Evolutionary conservation across 352 stramenopile genomes (phyloP).

Genomic region (Hyaloperonospora brassicae): DNA sequence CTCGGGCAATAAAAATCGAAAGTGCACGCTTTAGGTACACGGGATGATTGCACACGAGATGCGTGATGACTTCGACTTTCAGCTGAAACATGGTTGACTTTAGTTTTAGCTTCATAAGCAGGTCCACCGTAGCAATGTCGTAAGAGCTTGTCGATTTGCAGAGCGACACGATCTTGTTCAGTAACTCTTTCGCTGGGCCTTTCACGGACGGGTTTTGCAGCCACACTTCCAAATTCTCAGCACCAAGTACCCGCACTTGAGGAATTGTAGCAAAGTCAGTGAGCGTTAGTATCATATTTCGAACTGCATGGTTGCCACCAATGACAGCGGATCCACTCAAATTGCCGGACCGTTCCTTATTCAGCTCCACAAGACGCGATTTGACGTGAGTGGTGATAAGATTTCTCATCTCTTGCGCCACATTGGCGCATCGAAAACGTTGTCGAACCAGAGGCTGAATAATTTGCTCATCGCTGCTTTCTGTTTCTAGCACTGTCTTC

Average conservation of each 20-base stretch:
- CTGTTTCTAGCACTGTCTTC: conserved; percentile 49
- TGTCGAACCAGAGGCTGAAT: conserved; percentile 27
- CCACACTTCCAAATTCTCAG: conserved; percentile 71
- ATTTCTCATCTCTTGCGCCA: conserved; percentile 46
- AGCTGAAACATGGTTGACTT: conserved; percentile 86
- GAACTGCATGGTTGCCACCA: conserved; percentile 45
- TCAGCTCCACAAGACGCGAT: conserved; percentile 48
- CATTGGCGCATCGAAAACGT: conserved; percentile 37
- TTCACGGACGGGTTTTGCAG: conserved; percentile 77
- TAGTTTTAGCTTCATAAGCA: conserved; percentile 76
- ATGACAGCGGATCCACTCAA: conserved; percentile 13
- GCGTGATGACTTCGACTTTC: conserved; percentile 76
- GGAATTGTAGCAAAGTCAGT: conserved; percentile 56
- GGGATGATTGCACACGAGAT: conserved; percentile 63
- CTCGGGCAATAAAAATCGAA: conserved; percentile 58
- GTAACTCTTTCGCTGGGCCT: conserved; percentile 56
- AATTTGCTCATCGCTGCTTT: conserved; percentile 14
- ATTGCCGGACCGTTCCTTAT: conserved; percentile 46
- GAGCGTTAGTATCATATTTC: conserved; percentile 72
- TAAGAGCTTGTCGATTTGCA: conserved; percentile 52
- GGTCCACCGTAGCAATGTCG: conserved; percentile 59
- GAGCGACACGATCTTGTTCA: conserved; percentile 59
- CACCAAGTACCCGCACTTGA: conserved; percentile 53
- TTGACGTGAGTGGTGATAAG: conserved; percentile 67
- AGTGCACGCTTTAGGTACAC: conserved; percentile 65